Percentiles rank a stretch among this genome's conserved stretches.
These are phyloP conservation scores for Ophiosphaerella narmari DNA, from an alignment of 2,329 filamentous ascomycete genomes.

Conservation along the genomic window DNA sequence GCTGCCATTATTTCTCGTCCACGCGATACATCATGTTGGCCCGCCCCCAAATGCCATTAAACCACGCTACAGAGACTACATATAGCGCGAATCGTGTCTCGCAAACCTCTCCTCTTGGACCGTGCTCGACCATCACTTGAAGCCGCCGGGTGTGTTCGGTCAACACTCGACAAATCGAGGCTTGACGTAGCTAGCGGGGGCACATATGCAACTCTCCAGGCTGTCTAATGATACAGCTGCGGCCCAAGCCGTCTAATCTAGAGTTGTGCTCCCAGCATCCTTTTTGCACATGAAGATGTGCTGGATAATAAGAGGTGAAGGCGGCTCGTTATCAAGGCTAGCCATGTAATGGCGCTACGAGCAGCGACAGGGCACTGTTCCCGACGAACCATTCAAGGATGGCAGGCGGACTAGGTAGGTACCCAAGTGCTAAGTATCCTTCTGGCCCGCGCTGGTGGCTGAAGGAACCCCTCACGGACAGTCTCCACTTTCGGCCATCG, in stretches of 20 bases:
- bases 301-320: neutral
- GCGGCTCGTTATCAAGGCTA: slow-evolving; percentile 24
- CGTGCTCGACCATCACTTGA: slow-evolving; percentile 2
- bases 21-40: slow-evolving; percentile 4
- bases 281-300: neutral
- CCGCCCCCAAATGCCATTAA: slow-evolving; percentile 18
- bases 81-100: slow-evolving; percentile 43
- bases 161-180: no score
- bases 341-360: slow-evolving; percentile 12
- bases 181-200: neutral
- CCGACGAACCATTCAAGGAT: slow-evolving; percentile 24
- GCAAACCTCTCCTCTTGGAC: slow-evolving; percentile 23
- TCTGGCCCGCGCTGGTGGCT: slow-evolving; percentile 21
- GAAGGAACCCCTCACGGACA: slow-evolving; percentile 21
- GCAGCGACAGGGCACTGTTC: slow-evolving; percentile 16
- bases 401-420: slow-evolving; percentile 31
- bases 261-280: slow-evolving; percentile 4
- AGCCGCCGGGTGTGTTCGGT: no score
- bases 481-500: slow-evolving; percentile 30
- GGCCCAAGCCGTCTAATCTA: slow-evolving; percentile 4
- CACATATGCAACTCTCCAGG: neutral
- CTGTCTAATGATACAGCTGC: no score
- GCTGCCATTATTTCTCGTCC: neutral
- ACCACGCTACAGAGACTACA: slow-evolving; percentile 29
- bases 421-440: slow-evolving; percentile 27